These are phyloP conservation scores for Penicillium silybi DNA, from an alignment of 495 filamentous ascomycete genomes.

Conservation along the genomic window DNA sequence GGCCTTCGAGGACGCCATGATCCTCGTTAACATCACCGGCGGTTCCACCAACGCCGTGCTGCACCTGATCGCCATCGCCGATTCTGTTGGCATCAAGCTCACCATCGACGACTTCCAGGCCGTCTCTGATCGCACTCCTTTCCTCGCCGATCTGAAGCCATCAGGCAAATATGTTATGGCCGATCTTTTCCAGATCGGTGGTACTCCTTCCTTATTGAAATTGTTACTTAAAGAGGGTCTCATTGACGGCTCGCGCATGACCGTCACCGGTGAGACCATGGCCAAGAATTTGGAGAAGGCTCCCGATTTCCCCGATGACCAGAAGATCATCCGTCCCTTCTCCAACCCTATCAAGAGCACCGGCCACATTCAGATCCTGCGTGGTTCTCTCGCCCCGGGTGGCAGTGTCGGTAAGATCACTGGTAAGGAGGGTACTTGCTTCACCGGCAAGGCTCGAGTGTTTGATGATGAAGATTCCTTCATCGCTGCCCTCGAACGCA, in stretches of 20 bases:
- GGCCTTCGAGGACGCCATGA: conserved; percentile 97
- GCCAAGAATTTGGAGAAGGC: conserved; percentile 81
- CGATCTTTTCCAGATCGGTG: conserved; percentile 85
- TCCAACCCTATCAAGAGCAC: conserved; percentile 89
- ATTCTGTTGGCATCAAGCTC: conserved; percentile 88
- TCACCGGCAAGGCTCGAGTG: conserved; percentile 81
- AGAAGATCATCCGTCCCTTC: conserved; percentile 88
- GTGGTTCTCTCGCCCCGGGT: conserved; percentile 84
- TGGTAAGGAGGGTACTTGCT: conserved; percentile 89
- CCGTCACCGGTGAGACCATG: conserved; percentile 91
- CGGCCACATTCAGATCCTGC: conserved; percentile 95
- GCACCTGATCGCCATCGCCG: conserved; percentile 93
- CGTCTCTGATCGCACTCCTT: conserved; percentile 85
- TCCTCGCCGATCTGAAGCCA: conserved; percentile 95
- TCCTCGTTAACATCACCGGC: conserved; percentile 88
- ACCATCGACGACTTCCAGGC: conserved; percentile 97
- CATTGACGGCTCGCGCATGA: conserved; percentile 82
- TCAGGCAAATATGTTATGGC: conserved; percentile 96
- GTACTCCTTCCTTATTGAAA: conserved; percentile 86
- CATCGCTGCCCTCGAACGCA: conserved; percentile 69
- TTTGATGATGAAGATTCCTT: conserved; percentile 85
- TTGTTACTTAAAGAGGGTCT: conserved; percentile 87
- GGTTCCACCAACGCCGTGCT: conserved; percentile 97
- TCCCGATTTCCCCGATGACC: conserved; percentile 74
- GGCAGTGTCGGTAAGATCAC: conserved; percentile 98